Conservation (phyloP, 495 filamentous ascomycete species). For the Immersiella caudata region DNA sequence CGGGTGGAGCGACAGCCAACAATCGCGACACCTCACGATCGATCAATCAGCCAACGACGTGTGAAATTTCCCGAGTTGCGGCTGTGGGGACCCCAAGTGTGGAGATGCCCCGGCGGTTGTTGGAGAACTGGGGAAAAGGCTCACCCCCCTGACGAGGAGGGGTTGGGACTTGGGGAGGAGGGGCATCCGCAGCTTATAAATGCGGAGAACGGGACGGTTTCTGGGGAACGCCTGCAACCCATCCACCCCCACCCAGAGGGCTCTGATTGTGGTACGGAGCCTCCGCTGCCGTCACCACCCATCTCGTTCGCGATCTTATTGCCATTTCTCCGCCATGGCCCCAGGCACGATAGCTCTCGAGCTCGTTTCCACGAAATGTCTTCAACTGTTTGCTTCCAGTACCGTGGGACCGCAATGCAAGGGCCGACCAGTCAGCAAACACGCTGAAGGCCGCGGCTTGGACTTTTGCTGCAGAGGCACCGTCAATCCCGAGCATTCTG, state of each 20-base stretch:
- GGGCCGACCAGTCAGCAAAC: not conserved
- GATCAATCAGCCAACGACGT: constrained; percentile 1
- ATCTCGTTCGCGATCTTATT: constrained; percentile 14
- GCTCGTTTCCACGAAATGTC: not conserved
- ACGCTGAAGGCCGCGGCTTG: too few relatives aligned
- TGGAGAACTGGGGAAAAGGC: constrained; percentile 27
- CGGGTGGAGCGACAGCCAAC: not conserved
- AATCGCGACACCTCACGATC: not conserved
- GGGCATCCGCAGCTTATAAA: not conserved
- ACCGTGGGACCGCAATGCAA: not conserved
- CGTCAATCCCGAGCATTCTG: too few relatives aligned
- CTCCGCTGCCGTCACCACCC: constrained; percentile 26
- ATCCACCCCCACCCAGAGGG: not conserved
- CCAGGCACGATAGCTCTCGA: constrained; percentile 4
- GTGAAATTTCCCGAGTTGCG: constrained; percentile 22
- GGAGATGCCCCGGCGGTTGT: constrained; percentile 13
- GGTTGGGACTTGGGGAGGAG: constrained; percentile 12
- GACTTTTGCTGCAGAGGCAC: too few relatives aligned
- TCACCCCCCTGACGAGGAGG: constrained; percentile 13
- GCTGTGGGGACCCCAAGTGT: constrained; percentile 20
- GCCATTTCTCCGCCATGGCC: constrained; percentile 4
- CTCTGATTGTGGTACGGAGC: constrained; percentile 24
- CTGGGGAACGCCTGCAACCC: constrained; percentile 13
- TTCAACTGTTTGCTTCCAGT: not conserved
- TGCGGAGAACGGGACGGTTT: constrained; percentile 21